phyloP scores from a whole-genome alignment of 2,329 filamentous ascomycete species.

The Hypomyces perniciosus region DNA sequence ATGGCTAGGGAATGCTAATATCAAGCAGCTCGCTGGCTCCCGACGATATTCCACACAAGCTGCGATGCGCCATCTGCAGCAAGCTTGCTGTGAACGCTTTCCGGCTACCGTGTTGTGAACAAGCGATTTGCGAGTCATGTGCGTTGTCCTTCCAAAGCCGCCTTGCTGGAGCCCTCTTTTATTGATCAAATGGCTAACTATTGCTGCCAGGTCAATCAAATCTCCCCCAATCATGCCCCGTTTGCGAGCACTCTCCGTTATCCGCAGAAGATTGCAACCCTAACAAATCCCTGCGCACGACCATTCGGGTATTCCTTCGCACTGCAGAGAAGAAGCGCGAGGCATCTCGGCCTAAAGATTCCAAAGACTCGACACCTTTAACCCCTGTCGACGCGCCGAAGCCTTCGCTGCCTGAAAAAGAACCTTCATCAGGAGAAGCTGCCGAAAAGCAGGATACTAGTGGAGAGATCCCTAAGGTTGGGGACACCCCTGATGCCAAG shows the following conservation, averaged over 20 bases:
- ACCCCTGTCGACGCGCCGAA: conserved; percentile 38
- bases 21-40: conserved; percentile 63
- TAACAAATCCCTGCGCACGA: conserved; percentile 86
- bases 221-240: conserved; percentile 74
- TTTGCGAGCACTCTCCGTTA: conserved; percentile 88
- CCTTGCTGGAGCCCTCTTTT: conserved; percentile 7
- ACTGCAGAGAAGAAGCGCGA: conserved; percentile 88
- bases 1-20: conserved; percentile 1
- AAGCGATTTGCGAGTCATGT: conserved; percentile 90
- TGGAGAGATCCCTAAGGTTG: conserved; percentile 1
- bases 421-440: conserved; percentile 17
- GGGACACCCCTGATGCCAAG: background rate
- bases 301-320: conserved; percentile 83
- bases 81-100: conserved; percentile 87
- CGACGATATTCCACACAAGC: conserved; percentile 90
- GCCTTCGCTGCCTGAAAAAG: conserved; percentile 24
- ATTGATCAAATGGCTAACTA: conserved; percentile 9
- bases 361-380: conserved; percentile 33
- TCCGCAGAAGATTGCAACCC: conserved; percentile 80
- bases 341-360: conserved; percentile 49
- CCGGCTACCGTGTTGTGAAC: conserved; percentile 89
- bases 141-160: conserved; percentile 6
- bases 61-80: conserved; percentile 90
- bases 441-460: conserved; percentile 6
- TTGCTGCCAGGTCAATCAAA: conserved; percentile 60